Conservation (phyloP, 139 green algal species). For the Gonium pectorale region DNA sequence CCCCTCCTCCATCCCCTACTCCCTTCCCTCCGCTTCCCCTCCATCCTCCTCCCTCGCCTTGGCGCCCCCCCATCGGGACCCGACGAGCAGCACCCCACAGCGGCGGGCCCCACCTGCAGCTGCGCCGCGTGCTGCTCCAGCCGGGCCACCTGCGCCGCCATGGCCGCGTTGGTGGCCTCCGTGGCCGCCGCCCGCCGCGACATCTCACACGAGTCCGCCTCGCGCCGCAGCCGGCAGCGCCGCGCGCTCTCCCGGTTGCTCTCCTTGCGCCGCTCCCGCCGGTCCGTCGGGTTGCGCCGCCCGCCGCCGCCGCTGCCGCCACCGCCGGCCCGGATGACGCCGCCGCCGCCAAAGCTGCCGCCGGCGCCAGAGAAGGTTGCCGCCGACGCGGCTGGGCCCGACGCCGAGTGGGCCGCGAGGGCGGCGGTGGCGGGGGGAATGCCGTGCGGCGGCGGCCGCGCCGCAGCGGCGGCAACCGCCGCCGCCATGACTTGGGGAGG, state of each 20-base stretch:
- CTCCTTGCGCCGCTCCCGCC: conserved; percentile 40
- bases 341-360: no score
- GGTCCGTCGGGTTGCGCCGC: background rate
- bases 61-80: background rate
- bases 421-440: no score
- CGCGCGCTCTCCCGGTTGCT: conserved; percentile 43
- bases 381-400: no score
- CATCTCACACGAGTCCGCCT: conserved; percentile 7
- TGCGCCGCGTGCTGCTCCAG: background rate
- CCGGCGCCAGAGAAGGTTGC: no score
- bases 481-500: no score
- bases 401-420: no score
- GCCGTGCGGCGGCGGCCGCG: no score
- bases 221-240: conserved; percentile 28
- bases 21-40: no score
- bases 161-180: background rate
- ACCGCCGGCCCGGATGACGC: background rate
- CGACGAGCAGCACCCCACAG: background rate
- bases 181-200: background rate
- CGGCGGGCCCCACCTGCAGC: background rate
- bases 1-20: no score
- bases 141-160: background rate
- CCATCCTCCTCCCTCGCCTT: no score
- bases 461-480: no score
- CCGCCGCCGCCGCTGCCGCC: background rate